Evolutionary conservation across 805 yeast genomes (phyloP).

Genomic region (Suhomyces prunicola): DNA sequence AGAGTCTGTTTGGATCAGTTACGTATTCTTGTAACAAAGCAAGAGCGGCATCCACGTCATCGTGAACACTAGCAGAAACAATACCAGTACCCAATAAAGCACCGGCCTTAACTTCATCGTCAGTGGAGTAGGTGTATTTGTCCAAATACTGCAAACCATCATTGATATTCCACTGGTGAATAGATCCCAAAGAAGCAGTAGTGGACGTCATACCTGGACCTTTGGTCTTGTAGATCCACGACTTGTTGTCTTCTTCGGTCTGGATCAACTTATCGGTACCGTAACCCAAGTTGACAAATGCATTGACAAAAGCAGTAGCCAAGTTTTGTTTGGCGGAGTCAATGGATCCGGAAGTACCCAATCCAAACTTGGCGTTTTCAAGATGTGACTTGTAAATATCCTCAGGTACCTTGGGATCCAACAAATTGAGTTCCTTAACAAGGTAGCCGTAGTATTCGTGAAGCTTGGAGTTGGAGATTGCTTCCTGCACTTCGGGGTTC

Average conservation of each 20-base stretch:
- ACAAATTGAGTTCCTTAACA: conserved; percentile 80
- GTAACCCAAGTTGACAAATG: conserved; percentile 87
- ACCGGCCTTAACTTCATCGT: conserved; percentile 90
- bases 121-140: conserved; percentile 80
- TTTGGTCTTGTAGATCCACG: conserved; percentile 90
- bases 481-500: conserved; percentile 72
- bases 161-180: conserved; percentile 86
- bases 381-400: conserved; percentile 90
- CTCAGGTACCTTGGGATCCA: conserved; percentile 90
- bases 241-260: conserved; percentile 64
- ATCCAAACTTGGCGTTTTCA: conserved; percentile 63
- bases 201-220: conserved; percentile 89
- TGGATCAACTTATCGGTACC: conserved; percentile 79
- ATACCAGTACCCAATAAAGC: conserved; percentile 94
- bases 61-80: conserved; percentile 88
- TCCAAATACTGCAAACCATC: conserved; percentile 90
- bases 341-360: conserved; percentile 51
- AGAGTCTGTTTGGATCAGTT: conserved; percentile 55
- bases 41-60: conserved; percentile 90
- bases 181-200: conserved; percentile 86
- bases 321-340: conserved; percentile 95
- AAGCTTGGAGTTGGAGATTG: conserved; percentile 74
- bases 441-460: conserved; percentile 78
- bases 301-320: conserved; percentile 92
- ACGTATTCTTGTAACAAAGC: conserved; percentile 83